phyloP scores from a whole-genome alignment of 2,329 filamentous ascomycete species.

The Rutstroemia sp. region DNA sequence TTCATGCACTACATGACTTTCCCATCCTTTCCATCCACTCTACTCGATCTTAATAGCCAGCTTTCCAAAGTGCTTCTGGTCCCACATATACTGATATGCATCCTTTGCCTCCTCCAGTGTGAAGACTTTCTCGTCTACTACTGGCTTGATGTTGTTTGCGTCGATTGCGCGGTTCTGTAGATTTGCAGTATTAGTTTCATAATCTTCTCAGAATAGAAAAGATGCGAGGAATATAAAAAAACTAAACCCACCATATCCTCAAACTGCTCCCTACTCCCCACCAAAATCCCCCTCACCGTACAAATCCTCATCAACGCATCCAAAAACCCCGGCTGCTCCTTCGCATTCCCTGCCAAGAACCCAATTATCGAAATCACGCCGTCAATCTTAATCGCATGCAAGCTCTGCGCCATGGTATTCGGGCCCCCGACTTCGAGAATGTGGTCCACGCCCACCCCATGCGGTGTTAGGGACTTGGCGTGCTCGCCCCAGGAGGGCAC shows the following conservation, averaged over 20 bases:
- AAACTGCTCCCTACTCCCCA: conserved; percentile 40
- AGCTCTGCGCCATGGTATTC: conserved; percentile 33
- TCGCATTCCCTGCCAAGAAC: conserved; percentile 26
- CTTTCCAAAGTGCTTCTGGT: conserved; percentile 31
- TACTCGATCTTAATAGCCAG: conserved; percentile 8
- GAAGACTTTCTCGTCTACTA: conserved; percentile 40
- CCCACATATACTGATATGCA: conserved; percentile 44
- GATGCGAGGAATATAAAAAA: neutral
- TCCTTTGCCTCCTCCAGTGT: conserved; percentile 36
- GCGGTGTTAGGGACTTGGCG: conserved; percentile 31
- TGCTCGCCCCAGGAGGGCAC: conserved; percentile 33
- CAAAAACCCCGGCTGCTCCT: conserved; percentile 27
- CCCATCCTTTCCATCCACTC: no score
- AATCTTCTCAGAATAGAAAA: no score
- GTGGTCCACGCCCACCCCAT: conserved; percentile 34
- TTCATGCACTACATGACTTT: no score
- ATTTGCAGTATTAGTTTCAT: no score
- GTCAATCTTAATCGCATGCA: conserved; percentile 34
- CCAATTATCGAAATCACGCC: conserved; percentile 35
- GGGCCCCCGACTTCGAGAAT: conserved; percentile 39
- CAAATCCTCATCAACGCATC: conserved; percentile 29
- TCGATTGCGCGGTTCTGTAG: conserved; percentile 37
- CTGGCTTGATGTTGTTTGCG: conserved; percentile 37
- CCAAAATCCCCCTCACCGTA: conserved; percentile 39
- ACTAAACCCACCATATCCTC: conserved; percentile 37